Percentiles rank a stretch among this genome's conserved stretches.
Conservation (phyloP, 148 eudicot genomes). For the Beta vulgaris region DNA sequence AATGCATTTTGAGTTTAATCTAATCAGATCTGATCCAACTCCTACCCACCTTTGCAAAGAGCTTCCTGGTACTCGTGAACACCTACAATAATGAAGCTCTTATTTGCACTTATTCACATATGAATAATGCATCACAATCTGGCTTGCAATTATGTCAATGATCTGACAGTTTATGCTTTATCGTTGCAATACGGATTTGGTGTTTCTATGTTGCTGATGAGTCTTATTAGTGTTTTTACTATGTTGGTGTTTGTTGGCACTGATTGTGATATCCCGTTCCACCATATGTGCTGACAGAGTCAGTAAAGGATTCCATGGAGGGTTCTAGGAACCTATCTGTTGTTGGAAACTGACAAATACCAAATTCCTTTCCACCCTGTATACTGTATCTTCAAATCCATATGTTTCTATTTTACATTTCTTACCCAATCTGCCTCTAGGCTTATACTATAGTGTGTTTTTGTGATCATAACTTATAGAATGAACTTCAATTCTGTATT, state of each 20-base stretch:
- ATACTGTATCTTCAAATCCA: not conserved
- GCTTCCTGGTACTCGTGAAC: not conserved
- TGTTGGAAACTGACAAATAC: not conserved
- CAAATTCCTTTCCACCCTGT: not conserved
- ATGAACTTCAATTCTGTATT: slow-evolving; percentile 8
- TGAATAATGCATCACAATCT: not conserved
- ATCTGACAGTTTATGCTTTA: not conserved
- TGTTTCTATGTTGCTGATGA: not conserved
- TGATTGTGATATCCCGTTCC: too few relatives aligned
- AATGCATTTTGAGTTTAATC: not conserved
- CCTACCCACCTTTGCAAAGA: not conserved
- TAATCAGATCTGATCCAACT: not conserved
- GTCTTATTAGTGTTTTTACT: not conserved
- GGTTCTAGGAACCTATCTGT: not conserved
- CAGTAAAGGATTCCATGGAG: not conserved
- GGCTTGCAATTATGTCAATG: not conserved
- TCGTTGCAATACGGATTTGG: not conserved
- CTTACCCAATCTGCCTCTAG: not conserved
- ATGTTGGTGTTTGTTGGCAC: not conserved
- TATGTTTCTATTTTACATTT: not conserved
- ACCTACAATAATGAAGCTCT: not conserved
- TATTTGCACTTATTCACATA: not conserved
- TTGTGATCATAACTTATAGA: slow-evolving; percentile 1
- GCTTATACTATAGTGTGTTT: not conserved
- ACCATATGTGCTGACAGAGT: not conserved